phyloP scores from a whole-genome alignment of 371 early-diverging fungal genomes.

The Mycotypha africana region DNA sequence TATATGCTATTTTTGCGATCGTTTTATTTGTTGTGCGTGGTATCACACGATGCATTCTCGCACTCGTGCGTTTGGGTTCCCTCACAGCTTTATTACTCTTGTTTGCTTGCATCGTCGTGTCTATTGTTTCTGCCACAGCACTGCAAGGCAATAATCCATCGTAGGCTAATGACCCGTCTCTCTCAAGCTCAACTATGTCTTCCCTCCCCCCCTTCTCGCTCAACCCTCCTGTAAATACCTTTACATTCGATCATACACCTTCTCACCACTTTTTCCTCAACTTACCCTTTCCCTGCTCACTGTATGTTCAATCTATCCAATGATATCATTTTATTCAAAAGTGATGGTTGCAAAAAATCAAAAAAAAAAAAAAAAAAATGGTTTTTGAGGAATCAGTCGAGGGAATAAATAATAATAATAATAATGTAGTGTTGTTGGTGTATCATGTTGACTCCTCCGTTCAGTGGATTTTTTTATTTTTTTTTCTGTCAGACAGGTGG shows the following conservation, averaged over 20 bases:
- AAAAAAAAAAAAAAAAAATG: too few relatives aligned
- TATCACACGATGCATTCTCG: constrained; percentile 21
- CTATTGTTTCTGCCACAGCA: not conserved
- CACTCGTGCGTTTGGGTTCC: constrained; percentile 31
- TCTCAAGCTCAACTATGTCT: not conserved
- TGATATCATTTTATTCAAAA: too few relatives aligned
- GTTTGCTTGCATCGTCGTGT: constrained; percentile 15
- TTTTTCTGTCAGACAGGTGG: too few relatives aligned
- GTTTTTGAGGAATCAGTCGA: not conserved
- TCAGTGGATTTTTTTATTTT: not conserved
- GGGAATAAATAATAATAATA: not conserved
- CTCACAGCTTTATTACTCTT: constrained; percentile 18
- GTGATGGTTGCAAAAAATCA: not conserved
- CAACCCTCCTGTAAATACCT: too few relatives aligned
- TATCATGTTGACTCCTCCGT: too few relatives aligned
- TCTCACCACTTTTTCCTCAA: too few relatives aligned
- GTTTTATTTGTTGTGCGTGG: constrained; percentile 21
- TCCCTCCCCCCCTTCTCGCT: too few relatives aligned
- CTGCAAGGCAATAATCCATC: not conserved
- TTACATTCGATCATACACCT: too few relatives aligned
- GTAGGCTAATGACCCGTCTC: not conserved
- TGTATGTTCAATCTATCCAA: too few relatives aligned
- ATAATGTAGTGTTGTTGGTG: too few relatives aligned
- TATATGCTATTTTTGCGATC: constrained; percentile 27
- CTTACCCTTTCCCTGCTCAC: too few relatives aligned